These are phyloP conservation scores for Luffa acutangula DNA, from an alignment of 306 rosid genomes.

Conservation along the genomic window DNA sequence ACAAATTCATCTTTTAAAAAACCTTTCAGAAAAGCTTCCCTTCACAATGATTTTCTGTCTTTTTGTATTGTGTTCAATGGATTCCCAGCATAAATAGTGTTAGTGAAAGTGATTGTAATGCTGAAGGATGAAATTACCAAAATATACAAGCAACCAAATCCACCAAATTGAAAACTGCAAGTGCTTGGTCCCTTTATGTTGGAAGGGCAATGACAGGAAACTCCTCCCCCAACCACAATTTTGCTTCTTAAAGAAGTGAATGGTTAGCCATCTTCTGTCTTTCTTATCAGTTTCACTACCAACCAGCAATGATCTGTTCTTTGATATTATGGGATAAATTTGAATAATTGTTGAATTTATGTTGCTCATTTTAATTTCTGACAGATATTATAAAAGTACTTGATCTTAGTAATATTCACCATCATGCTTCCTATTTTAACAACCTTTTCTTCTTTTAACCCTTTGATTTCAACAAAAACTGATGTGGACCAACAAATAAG, in stretches of 20 bases:
- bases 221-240: background rate
- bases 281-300: background rate
- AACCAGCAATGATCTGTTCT: background rate
- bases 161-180: background rate
- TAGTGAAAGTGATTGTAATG: background rate
- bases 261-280: background rate
- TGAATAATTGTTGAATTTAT: background rate
- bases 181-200: conserved; percentile 1
- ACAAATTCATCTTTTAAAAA: background rate
- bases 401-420: background rate
- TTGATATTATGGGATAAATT: background rate
- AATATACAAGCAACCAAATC: background rate
- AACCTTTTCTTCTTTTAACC: background rate
- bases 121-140: background rate
- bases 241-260: background rate
- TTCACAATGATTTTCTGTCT: conserved; percentile 17
- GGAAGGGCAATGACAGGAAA: background rate
- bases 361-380: background rate
- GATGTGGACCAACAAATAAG: background rate
- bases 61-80: conserved; percentile 4
- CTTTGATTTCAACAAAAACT: background rate
- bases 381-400: background rate
- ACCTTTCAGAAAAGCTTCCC: background rate
- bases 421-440: background rate
- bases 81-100: background rate